Percentiles rank a stretch among this genome's conserved stretches.
Conservation (phyloP, 2,329 filamentous ascomycete species). For the Grosmannia clavigera region DNA sequence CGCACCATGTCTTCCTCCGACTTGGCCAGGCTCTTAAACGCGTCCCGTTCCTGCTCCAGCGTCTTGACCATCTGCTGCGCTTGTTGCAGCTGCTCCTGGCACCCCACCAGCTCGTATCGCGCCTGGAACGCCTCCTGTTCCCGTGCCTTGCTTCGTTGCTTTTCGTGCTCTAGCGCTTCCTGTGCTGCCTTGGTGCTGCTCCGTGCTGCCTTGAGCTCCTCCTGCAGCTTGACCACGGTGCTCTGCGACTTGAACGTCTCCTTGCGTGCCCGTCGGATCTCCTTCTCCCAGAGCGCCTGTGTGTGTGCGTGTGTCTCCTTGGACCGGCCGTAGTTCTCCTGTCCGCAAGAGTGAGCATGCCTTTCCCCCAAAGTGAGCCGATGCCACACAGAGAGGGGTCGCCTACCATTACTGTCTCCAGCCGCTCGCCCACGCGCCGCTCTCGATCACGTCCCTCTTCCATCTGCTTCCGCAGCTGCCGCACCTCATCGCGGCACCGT, state of each 20-base stretch:
- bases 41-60: conserved; percentile 62
- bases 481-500: conserved; percentile 48
- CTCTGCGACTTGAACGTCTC: conserved; percentile 68
- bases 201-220: conserved; percentile 55
- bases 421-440: conserved; percentile 50
- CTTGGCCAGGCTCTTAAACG: conserved; percentile 57
- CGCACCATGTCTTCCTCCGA: conserved; percentile 58
- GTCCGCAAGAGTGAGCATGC: background rate
- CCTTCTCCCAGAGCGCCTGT: conserved; percentile 59
- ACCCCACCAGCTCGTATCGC: conserved; percentile 50
- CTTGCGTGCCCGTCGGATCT: conserved; percentile 56
- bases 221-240: conserved; percentile 55
- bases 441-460: conserved; percentile 57
- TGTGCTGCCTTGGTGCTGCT: conserved; percentile 41
- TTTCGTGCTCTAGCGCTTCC: conserved; percentile 49
- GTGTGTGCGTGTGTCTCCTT: conserved; percentile 59
- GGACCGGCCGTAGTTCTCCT: conserved; percentile 59
- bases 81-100: conserved; percentile 55
- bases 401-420: conserved; percentile 56
- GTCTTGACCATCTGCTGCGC: conserved; percentile 50
- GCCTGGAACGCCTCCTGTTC: conserved; percentile 60
- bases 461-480: conserved; percentile 40
- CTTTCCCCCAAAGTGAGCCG: background rate
- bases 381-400: background rate
- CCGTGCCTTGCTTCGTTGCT: conserved; percentile 44